Percentiles rank a stretch among this genome's conserved stretches.
These are phyloP conservation scores for Hypoxylon sp. DNA, from an alignment of 2,329 filamentous ascomycete genomes.

Conservation along the genomic window DNA sequence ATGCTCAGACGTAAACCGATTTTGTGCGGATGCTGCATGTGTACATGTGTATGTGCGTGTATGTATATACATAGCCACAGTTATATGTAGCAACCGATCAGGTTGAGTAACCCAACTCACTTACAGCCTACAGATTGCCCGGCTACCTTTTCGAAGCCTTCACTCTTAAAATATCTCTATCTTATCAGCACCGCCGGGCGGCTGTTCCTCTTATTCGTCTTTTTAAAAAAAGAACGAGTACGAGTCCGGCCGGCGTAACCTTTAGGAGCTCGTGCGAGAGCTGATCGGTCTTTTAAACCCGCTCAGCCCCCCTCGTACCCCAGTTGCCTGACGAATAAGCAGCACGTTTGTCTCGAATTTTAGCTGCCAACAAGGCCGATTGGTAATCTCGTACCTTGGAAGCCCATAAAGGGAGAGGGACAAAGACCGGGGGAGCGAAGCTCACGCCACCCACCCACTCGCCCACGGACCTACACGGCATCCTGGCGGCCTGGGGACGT, in stretches of 20 bases:
- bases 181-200: constrained; percentile 18
- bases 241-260: constrained; percentile 21
- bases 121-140: no score
- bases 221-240: constrained; percentile 30
- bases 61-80: constrained; percentile 29
- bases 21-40: not conserved
- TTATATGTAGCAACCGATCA: no score
- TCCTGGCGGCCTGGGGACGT: constrained; percentile 14
- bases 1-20: not conserved
- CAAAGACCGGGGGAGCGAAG: constrained; percentile 25
- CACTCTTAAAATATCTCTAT: constrained; percentile 29
- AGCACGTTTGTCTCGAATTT: constrained; percentile 21
- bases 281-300: constrained; percentile 35
- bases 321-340: constrained; percentile 36
- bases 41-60: constrained; percentile 1
- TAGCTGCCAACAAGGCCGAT: constrained; percentile 29
- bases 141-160: constrained; percentile 6
- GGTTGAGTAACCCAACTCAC: constrained; percentile 13
- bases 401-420: constrained; percentile 25
- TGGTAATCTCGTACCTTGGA: constrained; percentile 38
- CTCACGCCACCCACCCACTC: constrained; percentile 14
- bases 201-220: constrained; percentile 2
- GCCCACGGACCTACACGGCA: no score
- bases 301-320: constrained; percentile 34
- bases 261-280: constrained; percentile 11